Evolutionary conservation across 2,329 filamentous ascomycete genomes (phyloP).

Genomic region (Pezicula carpinea): DNA sequence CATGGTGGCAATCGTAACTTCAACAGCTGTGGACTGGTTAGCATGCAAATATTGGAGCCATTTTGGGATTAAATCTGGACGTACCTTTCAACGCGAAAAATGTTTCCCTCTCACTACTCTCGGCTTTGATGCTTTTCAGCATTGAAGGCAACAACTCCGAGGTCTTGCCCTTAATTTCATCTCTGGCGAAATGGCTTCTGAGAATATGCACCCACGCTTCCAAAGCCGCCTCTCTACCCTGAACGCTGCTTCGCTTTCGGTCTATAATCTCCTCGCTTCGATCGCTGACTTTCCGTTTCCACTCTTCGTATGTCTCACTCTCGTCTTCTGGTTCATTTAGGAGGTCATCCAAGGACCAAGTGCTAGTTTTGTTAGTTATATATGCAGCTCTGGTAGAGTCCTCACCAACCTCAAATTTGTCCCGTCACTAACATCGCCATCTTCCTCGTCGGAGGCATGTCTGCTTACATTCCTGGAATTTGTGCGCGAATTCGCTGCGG

Average conservation of each 20-base stretch:
- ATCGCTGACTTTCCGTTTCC: constrained; percentile 53
- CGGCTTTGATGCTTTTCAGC: constrained; percentile 57
- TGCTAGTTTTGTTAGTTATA: constrained; percentile 1
- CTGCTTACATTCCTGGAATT: constrained; percentile 44
- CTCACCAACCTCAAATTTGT: constrained; percentile 45
- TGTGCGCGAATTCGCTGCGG: constrained; percentile 42
- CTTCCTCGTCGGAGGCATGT: constrained; percentile 50
- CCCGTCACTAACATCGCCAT: constrained; percentile 45
- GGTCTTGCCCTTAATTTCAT: constrained; percentile 50
- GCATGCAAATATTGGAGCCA: neutral
- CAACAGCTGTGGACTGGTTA: constrained; percentile 41
- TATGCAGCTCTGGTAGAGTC: neutral
- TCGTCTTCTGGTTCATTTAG: constrained; percentile 42
- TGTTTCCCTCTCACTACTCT: constrained; percentile 58
- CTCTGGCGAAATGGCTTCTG: constrained; percentile 56
- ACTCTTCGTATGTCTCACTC: constrained; percentile 44
- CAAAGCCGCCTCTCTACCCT: constrained; percentile 57
- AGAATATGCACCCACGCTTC: constrained; percentile 53
- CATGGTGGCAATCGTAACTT: constrained; percentile 58
- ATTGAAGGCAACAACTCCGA: constrained; percentile 55
- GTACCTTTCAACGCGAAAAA: constrained; percentile 56
- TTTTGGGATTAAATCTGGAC: constrained; percentile 2
- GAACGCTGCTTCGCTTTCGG: constrained; percentile 61
- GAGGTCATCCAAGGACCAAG: constrained; percentile 14
- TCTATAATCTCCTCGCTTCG: constrained; percentile 62